Conservation (phyloP, 495 filamentous ascomycete species). For the Xylaria intraflava region DNA sequence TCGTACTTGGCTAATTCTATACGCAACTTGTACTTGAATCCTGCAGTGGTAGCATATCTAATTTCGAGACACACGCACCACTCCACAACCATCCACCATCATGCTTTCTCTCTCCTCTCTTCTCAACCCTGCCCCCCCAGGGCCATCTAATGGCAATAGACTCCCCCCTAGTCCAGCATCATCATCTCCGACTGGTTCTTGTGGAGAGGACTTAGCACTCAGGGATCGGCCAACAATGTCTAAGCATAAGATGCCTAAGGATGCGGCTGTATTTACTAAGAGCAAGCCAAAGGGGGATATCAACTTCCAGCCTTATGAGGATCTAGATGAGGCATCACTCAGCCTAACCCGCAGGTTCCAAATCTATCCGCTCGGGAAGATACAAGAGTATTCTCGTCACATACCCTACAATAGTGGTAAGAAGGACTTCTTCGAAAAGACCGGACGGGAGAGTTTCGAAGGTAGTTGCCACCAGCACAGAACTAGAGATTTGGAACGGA, state of each 20-base stretch:
- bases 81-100: conserved; percentile 25
- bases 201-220: conserved; percentile 19
- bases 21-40: conserved; percentile 18
- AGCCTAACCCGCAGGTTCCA: conserved; percentile 53
- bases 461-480: conserved; percentile 44
- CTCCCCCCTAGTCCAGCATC: conserved; percentile 26
- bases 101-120: conserved; percentile 54
- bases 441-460: conserved; percentile 80
- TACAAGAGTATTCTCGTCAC: conserved; percentile 61
- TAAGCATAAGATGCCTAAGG: conserved; percentile 49
- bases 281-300: conserved; percentile 54
- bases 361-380: conserved; percentile 61
- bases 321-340: conserved; percentile 48
- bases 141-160: conserved; percentile 21
- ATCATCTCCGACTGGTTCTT: conserved; percentile 24
- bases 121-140: conserved; percentile 52
- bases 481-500: not conserved
- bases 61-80: conserved; percentile 25
- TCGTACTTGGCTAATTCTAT: conserved; percentile 10
- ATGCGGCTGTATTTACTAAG: conserved; percentile 51
- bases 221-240: conserved; percentile 24
- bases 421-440: conserved; percentile 76
- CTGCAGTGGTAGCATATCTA: conserved; percentile 23
- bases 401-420: conserved; percentile 95
- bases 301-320: conserved; percentile 63